Evolutionary conservation across 2,329 filamentous ascomycete genomes (phyloP), one percentile per base, ranked within the genome.

Genomic region (Colletotrichum sp.): DNA sequence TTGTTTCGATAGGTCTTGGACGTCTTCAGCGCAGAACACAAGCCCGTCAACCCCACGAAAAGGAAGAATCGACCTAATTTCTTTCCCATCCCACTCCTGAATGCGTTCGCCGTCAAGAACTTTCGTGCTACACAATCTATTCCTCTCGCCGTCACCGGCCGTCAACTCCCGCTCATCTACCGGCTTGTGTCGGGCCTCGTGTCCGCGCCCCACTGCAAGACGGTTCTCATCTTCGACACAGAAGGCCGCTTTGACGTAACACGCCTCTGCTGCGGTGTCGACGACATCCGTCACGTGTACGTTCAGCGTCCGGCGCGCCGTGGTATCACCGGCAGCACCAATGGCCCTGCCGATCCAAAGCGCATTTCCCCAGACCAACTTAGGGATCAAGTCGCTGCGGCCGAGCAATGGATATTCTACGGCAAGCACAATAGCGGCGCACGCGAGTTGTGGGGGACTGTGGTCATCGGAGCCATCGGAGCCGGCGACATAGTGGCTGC

Each of bases 371-470:
- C 78, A 26, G 82, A 79, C 6, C 78, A 80, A 26, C 71, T 86
- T 28, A 82, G 82, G 24, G 82, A 83, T 5, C 80, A 87, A 7
- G 79, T 90, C 8, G 80, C 84, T 3, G 83, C 85, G 1, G 86
- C 87, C 5, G 85, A 88, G 66, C 79, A 84, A 57, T 88, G 87
- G 79, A 89, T 92, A 85, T 82, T 92, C 7, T 92, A 92, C 80
- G 85, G 86, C 5, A 75, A 80, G 8, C 85, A 86, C 75, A 80
- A 79, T 49, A 91, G 88, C 77, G 84, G 85, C 7, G 82, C 79
- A 30, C 86, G 90, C 6, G 86, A 87, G 75, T 91, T 88, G 87
- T 92, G 91, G 90, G 90, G 91, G n/a, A 90, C 89, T 3, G 79
- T 92, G 30, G 87, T 92, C 7, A 78, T 92, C 52, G 89, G 89